Evolutionary conservation across 192 early-diverging fungal species (phyloP).

Genomic region (Podila verticillata): DNA sequence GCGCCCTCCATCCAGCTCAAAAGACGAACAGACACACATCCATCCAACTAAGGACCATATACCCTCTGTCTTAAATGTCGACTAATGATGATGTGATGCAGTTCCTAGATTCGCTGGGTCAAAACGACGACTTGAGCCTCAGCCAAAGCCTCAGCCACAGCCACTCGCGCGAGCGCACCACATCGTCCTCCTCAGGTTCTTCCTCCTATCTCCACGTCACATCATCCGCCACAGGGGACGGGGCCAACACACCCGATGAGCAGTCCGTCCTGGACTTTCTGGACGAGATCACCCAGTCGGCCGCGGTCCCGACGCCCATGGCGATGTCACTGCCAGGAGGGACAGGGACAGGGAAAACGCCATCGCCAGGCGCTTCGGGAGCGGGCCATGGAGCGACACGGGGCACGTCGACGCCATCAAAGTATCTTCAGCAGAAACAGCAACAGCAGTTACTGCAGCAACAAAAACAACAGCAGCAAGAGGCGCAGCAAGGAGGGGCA

Average conservation of each 20-base stretch:
- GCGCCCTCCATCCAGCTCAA: too few species aligned
- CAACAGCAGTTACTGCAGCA: conserved; percentile 9
- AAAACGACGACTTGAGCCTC: conserved; percentile 15
- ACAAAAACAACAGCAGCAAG: conserved; percentile 34
- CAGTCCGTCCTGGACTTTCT: conserved; percentile 56
- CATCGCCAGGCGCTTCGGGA: too few species aligned
- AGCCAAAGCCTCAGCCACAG: neutral
- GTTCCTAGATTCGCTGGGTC: conserved; percentile 51
- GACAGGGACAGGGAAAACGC: too few species aligned
- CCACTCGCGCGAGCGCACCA: conserved; percentile 1
- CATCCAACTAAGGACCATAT: too few species aligned
- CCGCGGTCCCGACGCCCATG: conserved; percentile 21
- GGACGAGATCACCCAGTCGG: conserved; percentile 55
- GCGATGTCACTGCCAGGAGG: conserved; percentile 12
- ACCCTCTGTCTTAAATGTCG: conserved; percentile 14
- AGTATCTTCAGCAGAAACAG: conserved; percentile 19
- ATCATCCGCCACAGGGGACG: neutral
- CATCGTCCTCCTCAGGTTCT: conserved; percentile 2
- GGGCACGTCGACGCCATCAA: conserved; percentile 29
- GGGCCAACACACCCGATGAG: conserved; percentile 26
- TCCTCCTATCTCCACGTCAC: too few species aligned
- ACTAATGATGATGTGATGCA: conserved; percentile 53
- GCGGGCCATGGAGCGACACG: too few species aligned
- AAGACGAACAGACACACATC: too few species aligned
- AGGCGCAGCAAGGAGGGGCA: conserved; percentile 16